A percentile compares a stretch with the other conserved stretches of the same genome.
Conservation (phyloP, 352 stramenopile genomes). For the Phytophthora fragariae region DNA sequence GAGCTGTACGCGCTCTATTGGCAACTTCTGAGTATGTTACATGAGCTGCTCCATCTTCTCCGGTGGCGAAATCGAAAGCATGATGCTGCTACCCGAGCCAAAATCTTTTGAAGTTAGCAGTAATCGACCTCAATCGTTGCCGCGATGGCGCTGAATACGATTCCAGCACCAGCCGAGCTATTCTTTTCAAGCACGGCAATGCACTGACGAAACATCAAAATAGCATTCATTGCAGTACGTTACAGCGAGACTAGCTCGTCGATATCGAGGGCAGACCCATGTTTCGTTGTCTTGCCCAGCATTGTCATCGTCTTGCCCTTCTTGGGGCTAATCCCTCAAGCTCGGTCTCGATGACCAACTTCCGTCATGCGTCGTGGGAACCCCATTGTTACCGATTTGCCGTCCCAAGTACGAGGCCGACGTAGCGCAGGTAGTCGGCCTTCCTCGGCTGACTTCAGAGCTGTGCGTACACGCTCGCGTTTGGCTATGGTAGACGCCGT, state of each 20-base stretch:
- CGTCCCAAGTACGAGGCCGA: slow-evolving; percentile 21
- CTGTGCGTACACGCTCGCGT: slow-evolving; percentile 48
- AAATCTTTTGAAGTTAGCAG: not conserved
- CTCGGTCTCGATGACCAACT: slow-evolving; percentile 23
- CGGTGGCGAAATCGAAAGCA: slow-evolving; percentile 49
- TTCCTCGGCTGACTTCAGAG: slow-evolving; percentile 62
- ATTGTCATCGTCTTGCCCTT: slow-evolving; percentile 27
- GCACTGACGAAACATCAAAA: slow-evolving; percentile 26
- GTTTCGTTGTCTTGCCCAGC: slow-evolving; percentile 23
- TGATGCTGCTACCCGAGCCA: slow-evolving; percentile 8
- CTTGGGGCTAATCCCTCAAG: not conserved
- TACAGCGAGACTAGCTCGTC: slow-evolving; percentile 24
- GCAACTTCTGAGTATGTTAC: slow-evolving; percentile 28
- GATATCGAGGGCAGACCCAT: slow-evolving; percentile 10
- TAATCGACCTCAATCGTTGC: not conserved
- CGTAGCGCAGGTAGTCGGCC: slow-evolving; percentile 45
- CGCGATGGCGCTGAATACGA: not conserved
- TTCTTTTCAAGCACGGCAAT: slow-evolving; percentile 4
- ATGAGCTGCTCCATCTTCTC: slow-evolving; percentile 67
- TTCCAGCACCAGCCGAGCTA: not conserved
- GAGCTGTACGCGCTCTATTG: not conserved
- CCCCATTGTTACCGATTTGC: not conserved
- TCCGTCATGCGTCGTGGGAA: slow-evolving; percentile 42
- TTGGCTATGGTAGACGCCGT: slow-evolving; percentile 52
- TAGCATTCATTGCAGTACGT: slow-evolving; percentile 26